These are phyloP conservation scores for Elongisporangium senticosum DNA, from an alignment of 352 stramenopile genomes.

Conservation along the genomic window DNA sequence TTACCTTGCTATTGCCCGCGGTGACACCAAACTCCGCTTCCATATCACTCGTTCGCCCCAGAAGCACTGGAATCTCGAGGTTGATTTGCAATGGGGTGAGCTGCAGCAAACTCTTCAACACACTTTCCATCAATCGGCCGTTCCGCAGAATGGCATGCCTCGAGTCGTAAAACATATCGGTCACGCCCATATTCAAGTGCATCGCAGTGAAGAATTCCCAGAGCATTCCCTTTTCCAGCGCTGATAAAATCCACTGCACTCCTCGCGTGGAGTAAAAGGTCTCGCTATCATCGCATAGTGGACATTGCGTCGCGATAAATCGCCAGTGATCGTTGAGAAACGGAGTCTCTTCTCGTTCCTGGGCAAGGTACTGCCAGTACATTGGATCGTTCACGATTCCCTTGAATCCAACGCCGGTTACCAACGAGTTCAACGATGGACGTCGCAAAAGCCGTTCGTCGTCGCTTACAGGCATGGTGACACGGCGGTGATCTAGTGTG, in stretches of 20 bases:
- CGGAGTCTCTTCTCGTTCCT: conserved; percentile 38
- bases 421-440: conserved; percentile 1
- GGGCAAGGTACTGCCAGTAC: conserved; percentile 71
- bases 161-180: conserved; percentile 51
- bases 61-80: conserved; percentile 44
- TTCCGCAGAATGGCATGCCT: conserved; percentile 40
- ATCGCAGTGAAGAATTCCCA: conserved; percentile 54
- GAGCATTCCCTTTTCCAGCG: conserved; percentile 51
- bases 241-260: conserved; percentile 64
- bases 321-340: conserved; percentile 51
- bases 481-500: neutral
- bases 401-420: conserved; percentile 9
- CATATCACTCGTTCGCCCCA: conserved; percentile 37
- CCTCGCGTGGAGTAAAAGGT: conserved; percentile 65
- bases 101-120: conserved; percentile 39
- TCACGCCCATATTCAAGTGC: conserved; percentile 32
- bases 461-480: neutral
- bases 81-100: conserved; percentile 44
- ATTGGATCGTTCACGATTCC: conserved; percentile 15
- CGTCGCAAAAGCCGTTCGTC: conserved; percentile 1
- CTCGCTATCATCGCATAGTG: conserved; percentile 41
- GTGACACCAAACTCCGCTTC: conserved; percentile 37
- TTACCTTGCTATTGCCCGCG: conserved; percentile 1
- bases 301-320: conserved; percentile 53
- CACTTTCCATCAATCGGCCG: conserved; percentile 29